A percentile compares a stretch with the other conserved stretches of the same genome.
Conservation (phyloP, 441 rosid species). For the Jatropha podagrica region DNA sequence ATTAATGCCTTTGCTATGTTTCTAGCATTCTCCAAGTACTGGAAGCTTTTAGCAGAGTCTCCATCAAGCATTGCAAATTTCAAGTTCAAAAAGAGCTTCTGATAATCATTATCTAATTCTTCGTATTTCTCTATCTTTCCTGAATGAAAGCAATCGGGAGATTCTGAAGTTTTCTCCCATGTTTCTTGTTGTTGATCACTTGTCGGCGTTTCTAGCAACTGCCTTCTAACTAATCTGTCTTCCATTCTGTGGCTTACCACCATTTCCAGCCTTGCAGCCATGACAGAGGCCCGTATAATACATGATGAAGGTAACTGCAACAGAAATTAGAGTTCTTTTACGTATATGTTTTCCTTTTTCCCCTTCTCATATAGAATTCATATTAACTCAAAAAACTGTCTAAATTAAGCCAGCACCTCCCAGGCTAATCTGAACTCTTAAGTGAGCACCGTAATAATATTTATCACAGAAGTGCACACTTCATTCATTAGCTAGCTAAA, state of each 20-base stretch:
- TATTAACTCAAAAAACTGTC: background rate
- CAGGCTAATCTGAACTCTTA: no score
- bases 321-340: background rate
- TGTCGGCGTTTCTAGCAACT: slow-evolving; percentile 13
- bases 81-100: slow-evolving; percentile 45
- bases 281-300: slow-evolving; percentile 52
- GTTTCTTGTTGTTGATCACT: slow-evolving; percentile 23
- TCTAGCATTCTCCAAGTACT: slow-evolving; percentile 45
- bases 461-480: no score
- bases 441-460: no score
- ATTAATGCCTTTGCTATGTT: slow-evolving; percentile 45
- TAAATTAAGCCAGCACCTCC: no score
- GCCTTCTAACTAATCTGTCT: slow-evolving; percentile 23
- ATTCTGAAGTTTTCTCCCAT: slow-evolving; percentile 12
- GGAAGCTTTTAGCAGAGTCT: slow-evolving; percentile 36
- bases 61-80: slow-evolving; percentile 38
- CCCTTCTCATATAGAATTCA: background rate
- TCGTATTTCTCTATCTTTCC: slow-evolving; percentile 24
- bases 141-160: slow-evolving; percentile 7
- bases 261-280: slow-evolving; percentile 72
- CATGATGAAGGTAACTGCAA: slow-evolving; percentile 73
- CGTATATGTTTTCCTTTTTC: background rate
- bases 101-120: slow-evolving; percentile 30
- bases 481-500: no score
- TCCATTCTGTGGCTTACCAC: slow-evolving; percentile 43